phyloP scores from a whole-genome alignment of 176 grass and related monocot species.

The Miscanthus lutarioriparius region DNA sequence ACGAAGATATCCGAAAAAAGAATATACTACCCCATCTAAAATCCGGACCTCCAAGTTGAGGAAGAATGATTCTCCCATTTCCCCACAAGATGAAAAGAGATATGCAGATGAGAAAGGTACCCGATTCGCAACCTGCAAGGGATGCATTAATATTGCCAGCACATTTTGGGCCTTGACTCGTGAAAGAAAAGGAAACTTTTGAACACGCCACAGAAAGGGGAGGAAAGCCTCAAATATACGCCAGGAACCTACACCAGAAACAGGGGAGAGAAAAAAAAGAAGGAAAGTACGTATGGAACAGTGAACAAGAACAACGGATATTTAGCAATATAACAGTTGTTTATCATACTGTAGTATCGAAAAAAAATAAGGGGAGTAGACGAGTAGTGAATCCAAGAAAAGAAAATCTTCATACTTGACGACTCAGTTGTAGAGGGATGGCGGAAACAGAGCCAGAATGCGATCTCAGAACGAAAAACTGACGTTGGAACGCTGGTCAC shows the following conservation, averaged over 20 bases:
- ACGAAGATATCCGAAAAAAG: background rate
- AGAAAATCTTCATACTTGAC: background rate
- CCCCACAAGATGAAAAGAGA: background rate
- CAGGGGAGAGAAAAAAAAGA: background rate
- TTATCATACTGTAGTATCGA: background rate
- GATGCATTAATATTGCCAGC: slow-evolving; percentile 5
- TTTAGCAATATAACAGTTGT: background rate
- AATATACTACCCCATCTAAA: background rate
- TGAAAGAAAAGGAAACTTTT: slow-evolving; percentile 21
- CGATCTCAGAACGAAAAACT: slow-evolving; percentile 16
- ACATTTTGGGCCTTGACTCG: slow-evolving; percentile 28
- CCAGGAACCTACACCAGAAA: slow-evolving; percentile 7
- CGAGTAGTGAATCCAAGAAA: background rate
- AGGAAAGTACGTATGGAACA: background rate
- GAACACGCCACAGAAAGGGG: slow-evolving; percentile 5
- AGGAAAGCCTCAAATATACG: background rate
- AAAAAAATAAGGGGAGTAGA: background rate
- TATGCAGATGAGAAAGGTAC: slow-evolving; percentile 14
- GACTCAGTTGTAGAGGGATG: background rate
- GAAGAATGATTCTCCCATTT: background rate
- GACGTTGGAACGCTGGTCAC: background rate
- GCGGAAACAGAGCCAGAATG: background rate
- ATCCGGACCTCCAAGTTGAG: background rate
- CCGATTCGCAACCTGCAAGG: background rate
- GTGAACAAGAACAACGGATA: background rate